Percentiles rank a stretch among this genome's conserved stretches.
Evolutionary conservation across 768 basidiomycete species (phyloP).

Genomic region (Suillus fuscotomentosus): DNA sequence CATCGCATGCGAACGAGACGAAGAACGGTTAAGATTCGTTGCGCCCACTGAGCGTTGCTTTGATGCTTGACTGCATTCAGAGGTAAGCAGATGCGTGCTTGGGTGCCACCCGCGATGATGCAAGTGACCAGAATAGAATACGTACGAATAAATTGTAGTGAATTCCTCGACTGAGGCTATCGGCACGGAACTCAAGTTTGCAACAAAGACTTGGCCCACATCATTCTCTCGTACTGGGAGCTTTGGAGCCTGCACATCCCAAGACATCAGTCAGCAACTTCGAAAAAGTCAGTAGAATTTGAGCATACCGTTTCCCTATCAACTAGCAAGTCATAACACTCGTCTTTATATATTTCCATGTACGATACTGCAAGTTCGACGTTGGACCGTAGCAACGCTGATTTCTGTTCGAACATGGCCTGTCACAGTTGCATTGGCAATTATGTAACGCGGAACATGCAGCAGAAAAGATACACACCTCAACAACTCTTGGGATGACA

Average conservation of each 20-base stretch:
- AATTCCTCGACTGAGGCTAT: conserved; percentile 48
- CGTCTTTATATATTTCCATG: conserved; percentile 92
- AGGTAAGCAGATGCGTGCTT: conserved; percentile 1
- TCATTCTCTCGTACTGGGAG: conserved; percentile 56
- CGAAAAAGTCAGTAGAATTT: neutral
- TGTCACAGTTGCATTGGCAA: conserved; percentile 19
- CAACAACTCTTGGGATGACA: conserved; percentile 80
- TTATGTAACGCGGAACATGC: neutral
- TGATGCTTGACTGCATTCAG: conserved; percentile 58
- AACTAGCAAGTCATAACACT: conserved; percentile 84
- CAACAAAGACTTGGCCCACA: conserved; percentile 51
- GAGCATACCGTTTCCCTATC: conserved; percentile 60
- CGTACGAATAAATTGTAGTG: conserved; percentile 43
- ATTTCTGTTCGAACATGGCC: conserved; percentile 58
- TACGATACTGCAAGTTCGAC: conserved; percentile 64
- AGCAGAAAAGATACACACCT: conserved; percentile 40
- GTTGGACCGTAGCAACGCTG: conserved; percentile 36
- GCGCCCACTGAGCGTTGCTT: conserved; percentile 82
- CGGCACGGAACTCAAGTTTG: conserved; percentile 43
- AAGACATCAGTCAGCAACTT: neutral
- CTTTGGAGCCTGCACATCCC: conserved; percentile 42
- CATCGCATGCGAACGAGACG: conserved; percentile 88
- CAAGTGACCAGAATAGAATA: conserved; percentile 6
- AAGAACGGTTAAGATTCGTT: conserved; percentile 80
- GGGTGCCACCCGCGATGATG: neutral